These are phyloP conservation scores for Fusarium phyllophilum DNA, from an alignment of 2,329 filamentous ascomycete species.

Conservation along the genomic window DNA sequence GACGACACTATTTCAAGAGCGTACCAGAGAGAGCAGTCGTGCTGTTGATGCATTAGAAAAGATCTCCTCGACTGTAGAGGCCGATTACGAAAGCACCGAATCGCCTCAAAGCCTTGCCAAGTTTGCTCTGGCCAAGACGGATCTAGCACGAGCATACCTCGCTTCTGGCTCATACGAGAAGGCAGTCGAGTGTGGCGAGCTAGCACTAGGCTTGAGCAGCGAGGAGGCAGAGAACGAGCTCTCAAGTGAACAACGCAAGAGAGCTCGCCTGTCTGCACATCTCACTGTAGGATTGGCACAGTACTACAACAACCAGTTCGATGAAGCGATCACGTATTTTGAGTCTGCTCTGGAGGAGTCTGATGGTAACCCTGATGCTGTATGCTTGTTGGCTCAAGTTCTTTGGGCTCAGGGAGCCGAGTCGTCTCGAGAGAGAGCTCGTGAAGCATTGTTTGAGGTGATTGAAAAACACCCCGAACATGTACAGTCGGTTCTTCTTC, in stretches of 20 bases:
- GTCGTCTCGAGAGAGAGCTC: constrained; percentile 77
- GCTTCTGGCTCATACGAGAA: constrained; percentile 71
- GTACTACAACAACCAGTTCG: constrained; percentile 74
- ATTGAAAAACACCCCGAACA: constrained; percentile 80
- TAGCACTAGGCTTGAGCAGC: constrained; percentile 79
- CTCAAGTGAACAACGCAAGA: constrained; percentile 70
- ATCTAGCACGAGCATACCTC: constrained; percentile 85
- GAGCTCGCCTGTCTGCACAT: constrained; percentile 83
- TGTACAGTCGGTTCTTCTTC: constrained; percentile 79
- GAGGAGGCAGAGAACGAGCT: constrained; percentile 77
- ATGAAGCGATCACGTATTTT: constrained; percentile 81
- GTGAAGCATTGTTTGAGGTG: constrained; percentile 81
- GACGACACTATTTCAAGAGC: constrained; percentile 81
- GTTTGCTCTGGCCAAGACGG: constrained; percentile 86
- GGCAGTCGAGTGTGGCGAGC: constrained; percentile 83
- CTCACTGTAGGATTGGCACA: constrained; percentile 86
- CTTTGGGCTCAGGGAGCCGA: constrained; percentile 89
- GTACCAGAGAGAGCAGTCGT: constrained; percentile 73
- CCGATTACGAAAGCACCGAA: constrained; percentile 86
- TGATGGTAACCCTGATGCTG: constrained; percentile 79
- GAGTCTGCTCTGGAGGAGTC: constrained; percentile 82
- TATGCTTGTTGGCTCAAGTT: constrained; percentile 89
- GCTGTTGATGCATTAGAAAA: constrained; percentile 72
- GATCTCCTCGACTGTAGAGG: constrained; percentile 77
- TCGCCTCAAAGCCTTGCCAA: constrained; percentile 76